A percentile compares a stretch with the other conserved stretches of the same genome.
Evolutionary conservation across 176 grass and related monocot genomes (phyloP).

Genomic region (Oryza meyeriana): DNA sequence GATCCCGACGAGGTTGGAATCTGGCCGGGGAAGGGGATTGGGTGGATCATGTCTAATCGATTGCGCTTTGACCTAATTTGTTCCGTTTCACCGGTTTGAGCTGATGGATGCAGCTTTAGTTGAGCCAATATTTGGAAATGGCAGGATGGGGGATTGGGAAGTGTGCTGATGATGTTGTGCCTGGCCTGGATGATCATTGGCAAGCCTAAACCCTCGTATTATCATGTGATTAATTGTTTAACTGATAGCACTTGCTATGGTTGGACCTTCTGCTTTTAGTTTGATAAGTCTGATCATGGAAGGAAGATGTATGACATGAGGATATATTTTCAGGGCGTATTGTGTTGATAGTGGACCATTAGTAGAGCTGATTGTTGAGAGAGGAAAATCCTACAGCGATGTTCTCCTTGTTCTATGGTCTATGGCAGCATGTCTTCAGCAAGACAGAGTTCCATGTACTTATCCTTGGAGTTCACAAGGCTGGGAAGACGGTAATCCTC

Average conservation of each 20-base stretch:
- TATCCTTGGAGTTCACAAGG: constrained; percentile 90
- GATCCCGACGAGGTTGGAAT: background rate
- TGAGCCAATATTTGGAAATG: background rate
- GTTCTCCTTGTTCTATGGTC: constrained; percentile 97
- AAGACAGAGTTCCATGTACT: constrained; percentile 94
- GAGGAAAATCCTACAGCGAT: constrained; percentile 36
- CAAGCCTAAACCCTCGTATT: background rate
- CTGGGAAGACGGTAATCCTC: constrained; percentile 94
- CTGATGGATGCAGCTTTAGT: background rate
- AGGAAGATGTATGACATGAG: constrained; percentile 8
- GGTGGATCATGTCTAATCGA: background rate
- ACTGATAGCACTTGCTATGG: background rate
- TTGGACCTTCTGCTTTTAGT: background rate
- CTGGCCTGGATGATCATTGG: background rate
- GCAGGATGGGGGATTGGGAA: background rate
- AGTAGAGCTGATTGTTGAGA: background rate
- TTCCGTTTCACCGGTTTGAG: background rate
- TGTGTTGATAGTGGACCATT: background rate
- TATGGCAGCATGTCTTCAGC: constrained; percentile 95
- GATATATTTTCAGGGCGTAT: constrained; percentile 9
- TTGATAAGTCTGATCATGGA: background rate
- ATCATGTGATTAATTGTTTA: constrained; percentile 1
- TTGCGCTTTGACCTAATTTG: background rate
- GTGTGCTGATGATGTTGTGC: background rate
- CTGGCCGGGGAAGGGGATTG: background rate